Evolutionary conservation across 768 basidiomycete genomes (phyloP), one percentile per base, ranked within the genome.

Genomic region (Boletus vinaceobasis): DNA sequence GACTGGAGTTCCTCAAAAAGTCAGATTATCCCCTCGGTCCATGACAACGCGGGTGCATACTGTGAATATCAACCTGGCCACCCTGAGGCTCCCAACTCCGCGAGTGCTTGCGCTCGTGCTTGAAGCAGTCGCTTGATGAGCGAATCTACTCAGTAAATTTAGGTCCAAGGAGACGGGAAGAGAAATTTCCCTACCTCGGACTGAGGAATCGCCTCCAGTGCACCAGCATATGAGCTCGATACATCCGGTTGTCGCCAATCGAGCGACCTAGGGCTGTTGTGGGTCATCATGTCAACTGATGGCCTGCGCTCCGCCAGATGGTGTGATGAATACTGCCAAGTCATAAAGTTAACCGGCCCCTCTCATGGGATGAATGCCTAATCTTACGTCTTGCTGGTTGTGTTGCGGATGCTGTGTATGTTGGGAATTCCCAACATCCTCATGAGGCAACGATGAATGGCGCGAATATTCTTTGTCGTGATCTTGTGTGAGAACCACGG

Each of bases 21-120:
- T 60, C 43, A 60, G 49, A 46, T 54, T 43, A 33, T 48, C 43
- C 47, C 38, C 52, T 35, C 29, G 31, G 35, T 47, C 56, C 57
- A 48, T 60, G 54, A 56, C 53, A 52, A 54, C 57, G 43, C 29
- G 31, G 23, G 36, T 13, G 60, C 61, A n/a, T 37, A 71, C 71
- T 52, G 1, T 62, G 70, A 33, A 71, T 62, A 36, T 71, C 67
- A 71, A 73, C 65, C 40, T 63, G 70, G 35, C 70, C 72, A 60
- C 69, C 72, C 63, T 78, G 81, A 23, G 23, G 23, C 57, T 85
- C 85, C 85, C 85, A 87, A 55, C 73, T 79, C 62, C 85, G 77
- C 61, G 78, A 74, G 70, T 85, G 84, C 65, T 86, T 86, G 70
- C 84, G 75, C 62, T 65, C 75, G 52, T 70, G 66, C 71, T 65